These are phyloP conservation scores for Lipomyces starkeyi DNA, from an alignment of 805 yeast genomes.

Conservation along the genomic window DNA sequence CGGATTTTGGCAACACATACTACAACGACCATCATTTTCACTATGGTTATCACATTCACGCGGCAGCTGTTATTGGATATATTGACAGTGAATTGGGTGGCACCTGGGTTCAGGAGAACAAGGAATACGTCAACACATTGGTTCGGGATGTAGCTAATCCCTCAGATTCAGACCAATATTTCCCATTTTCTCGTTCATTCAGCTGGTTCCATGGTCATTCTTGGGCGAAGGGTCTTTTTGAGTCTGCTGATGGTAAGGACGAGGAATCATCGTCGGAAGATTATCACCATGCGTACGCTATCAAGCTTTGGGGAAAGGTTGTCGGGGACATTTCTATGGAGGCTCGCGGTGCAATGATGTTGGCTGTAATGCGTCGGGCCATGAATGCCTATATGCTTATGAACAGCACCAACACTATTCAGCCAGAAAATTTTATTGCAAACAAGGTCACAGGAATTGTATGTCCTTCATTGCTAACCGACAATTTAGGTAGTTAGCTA, in stretches of 20 bases:
- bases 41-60: conserved; percentile 81
- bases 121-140: conserved; percentile 64
- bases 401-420: conserved; percentile 54
- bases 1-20: conserved; percentile 78
- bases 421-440: conserved; percentile 57
- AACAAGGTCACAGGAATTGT: conserved; percentile 71
- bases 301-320: conserved; percentile 71
- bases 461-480: background rate
- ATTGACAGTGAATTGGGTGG: conserved; percentile 63
- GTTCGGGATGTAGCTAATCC: conserved; percentile 75
- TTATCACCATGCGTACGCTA: conserved; percentile 68
- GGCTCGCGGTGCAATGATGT: conserved; percentile 62
- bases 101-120: conserved; percentile 55
- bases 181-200: conserved; percentile 69
- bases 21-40: conserved; percentile 91
- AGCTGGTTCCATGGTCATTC: conserved; percentile 79
- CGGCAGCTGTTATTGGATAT: conserved; percentile 79
- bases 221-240: conserved; percentile 73
- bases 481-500: background rate
- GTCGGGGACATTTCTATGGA: conserved; percentile 60
- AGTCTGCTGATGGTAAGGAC: conserved; percentile 70
- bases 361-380: conserved; percentile 60
- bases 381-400: conserved; percentile 63
- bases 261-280: conserved; percentile 77
- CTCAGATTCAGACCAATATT: conserved; percentile 55